phyloP scores from a whole-genome alignment of 1,139 yeast species.

The Protomyces gravidus region DNA sequence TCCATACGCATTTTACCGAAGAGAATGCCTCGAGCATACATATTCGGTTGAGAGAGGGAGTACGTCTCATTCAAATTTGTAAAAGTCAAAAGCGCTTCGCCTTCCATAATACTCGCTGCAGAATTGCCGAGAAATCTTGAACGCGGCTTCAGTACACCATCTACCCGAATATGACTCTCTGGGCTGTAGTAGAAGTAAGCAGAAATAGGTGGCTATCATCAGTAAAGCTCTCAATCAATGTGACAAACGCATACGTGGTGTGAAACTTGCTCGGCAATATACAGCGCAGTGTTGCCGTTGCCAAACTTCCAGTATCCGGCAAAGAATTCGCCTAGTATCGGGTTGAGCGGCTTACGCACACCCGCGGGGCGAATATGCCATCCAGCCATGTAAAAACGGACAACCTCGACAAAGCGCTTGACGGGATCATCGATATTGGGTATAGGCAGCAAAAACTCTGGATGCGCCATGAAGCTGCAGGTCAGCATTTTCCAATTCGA shows the following conservation, averaged over 20 bases:
- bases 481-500: not conserved
- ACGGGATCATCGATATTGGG: constrained; percentile 54
- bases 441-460: constrained; percentile 68
- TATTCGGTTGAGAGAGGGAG: constrained; percentile 84
- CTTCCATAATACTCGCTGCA: constrained; percentile 97
- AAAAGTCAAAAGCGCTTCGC: constrained; percentile 67
- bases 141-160: constrained; percentile 81
- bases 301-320: constrained; percentile 89
- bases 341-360: constrained; percentile 92
- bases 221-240: not conserved
- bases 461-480: constrained; percentile 53
- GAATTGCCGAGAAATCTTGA: constrained; percentile 84
- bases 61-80: constrained; percentile 61
- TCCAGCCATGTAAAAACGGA: constrained; percentile 79
- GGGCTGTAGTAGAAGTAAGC: constrained; percentile 88
- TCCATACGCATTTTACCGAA: constrained; percentile 88
- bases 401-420: constrained; percentile 62
- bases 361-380: constrained; percentile 99
- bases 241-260: constrained; percentile 66
- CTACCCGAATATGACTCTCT: constrained; percentile 72
- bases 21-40: constrained; percentile 77
- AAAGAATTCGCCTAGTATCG: constrained; percentile 86
- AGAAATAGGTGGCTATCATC: constrained; percentile 58
- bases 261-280: constrained; percentile 87
- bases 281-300: constrained; percentile 50